phyloP scores from a whole-genome alignment of 768 basidiomycete genomes.

The Dioszegia aurantiaca region DNA sequence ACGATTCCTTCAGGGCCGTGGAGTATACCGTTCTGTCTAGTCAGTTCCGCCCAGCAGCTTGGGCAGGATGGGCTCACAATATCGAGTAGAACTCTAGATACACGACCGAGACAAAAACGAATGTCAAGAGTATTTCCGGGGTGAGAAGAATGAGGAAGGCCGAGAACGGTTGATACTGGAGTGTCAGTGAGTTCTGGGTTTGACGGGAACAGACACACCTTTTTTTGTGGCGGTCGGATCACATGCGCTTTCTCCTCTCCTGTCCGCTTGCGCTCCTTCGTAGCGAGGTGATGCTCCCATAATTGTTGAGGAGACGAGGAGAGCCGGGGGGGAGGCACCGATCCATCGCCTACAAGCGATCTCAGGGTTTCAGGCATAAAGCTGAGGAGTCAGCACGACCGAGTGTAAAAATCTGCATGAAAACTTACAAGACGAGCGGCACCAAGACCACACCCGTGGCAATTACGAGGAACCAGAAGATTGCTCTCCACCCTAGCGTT shows the following conservation, averaged over 20 bases:
- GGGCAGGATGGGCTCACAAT: constrained; percentile 29
- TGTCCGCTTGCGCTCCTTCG: constrained; percentile 21
- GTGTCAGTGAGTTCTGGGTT: too few species aligned
- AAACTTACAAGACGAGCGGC: constrained; percentile 54
- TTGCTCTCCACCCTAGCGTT: constrained; percentile 62
- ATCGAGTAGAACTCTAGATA: constrained; percentile 49
- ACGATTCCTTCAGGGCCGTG: constrained; percentile 61
- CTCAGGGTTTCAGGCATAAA: constrained; percentile 57
- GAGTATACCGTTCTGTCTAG: constrained; percentile 50
- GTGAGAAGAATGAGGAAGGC: constrained; percentile 45
- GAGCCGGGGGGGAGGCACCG: constrained; percentile 41
- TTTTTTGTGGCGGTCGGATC: constrained; percentile 35
- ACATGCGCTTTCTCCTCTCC: constrained; percentile 32
- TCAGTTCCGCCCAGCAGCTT: constrained; percentile 1
- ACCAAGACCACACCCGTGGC: constrained; percentile 31
- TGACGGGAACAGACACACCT: constrained; percentile 23
- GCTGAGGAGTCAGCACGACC: constrained; percentile 8
- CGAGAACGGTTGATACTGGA: constrained; percentile 45
- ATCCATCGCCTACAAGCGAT: constrained; percentile 43
- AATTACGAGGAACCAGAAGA: constrained; percentile 47
- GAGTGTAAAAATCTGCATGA: neutral
- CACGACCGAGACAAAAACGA: constrained; percentile 39
- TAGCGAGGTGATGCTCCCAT: constrained; percentile 21
- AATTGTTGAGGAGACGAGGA: constrained; percentile 40
- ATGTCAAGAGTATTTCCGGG: constrained; percentile 46